A percentile compares a stretch with the other conserved stretches of the same genome.
Evolutionary conservation across 1,284 basidiomycete genomes (phyloP).

Genomic region (Tilletia walkeri): DNA sequence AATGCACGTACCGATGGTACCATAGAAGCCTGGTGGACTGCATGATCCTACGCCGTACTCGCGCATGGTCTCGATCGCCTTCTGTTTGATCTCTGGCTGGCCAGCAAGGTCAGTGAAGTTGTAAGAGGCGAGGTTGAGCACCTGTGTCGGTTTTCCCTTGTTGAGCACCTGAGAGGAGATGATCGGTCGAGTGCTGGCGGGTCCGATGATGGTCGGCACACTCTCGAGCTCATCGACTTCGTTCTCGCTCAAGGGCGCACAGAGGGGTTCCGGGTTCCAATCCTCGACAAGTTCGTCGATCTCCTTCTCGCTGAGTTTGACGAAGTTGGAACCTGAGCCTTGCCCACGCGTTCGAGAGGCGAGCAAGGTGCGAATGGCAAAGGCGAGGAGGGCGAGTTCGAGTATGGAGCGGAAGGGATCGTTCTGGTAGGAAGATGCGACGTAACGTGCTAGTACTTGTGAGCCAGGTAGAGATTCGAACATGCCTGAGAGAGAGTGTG

Average conservation of each 20-base stretch:
- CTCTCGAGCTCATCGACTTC: constrained; percentile 72
- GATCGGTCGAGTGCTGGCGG: constrained; percentile 69
- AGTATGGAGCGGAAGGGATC: constrained; percentile 82
- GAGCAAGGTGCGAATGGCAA: constrained; percentile 77
- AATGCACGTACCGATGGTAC: constrained; percentile 72
- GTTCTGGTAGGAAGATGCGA: constrained; percentile 73
- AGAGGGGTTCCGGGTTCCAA: constrained; percentile 86
- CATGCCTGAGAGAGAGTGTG: constrained; percentile 20
- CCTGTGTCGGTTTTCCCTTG: constrained; percentile 64
- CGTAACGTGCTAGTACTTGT: constrained; percentile 83
- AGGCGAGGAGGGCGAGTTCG: constrained; percentile 83
- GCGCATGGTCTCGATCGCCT: constrained; percentile 79
- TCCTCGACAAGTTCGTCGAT: constrained; percentile 94
- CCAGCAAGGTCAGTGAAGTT: constrained; percentile 91
- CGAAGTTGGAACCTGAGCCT: constrained; percentile 77
- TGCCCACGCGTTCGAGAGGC: constrained; percentile 86
- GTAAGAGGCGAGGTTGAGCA: constrained; percentile 82
- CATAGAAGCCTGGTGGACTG: constrained; percentile 96
- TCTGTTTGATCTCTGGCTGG: constrained; percentile 81
- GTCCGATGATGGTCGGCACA: constrained; percentile 76
- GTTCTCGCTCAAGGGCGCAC: constrained; percentile 63
- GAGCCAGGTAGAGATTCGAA: constrained; percentile 72
- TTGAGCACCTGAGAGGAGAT: constrained; percentile 73
- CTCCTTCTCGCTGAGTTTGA: constrained; percentile 87
- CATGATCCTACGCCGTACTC: constrained; percentile 94